Conservation (phyloP, 345 rosid genomes). For the Mercurialis annua region DNA sequence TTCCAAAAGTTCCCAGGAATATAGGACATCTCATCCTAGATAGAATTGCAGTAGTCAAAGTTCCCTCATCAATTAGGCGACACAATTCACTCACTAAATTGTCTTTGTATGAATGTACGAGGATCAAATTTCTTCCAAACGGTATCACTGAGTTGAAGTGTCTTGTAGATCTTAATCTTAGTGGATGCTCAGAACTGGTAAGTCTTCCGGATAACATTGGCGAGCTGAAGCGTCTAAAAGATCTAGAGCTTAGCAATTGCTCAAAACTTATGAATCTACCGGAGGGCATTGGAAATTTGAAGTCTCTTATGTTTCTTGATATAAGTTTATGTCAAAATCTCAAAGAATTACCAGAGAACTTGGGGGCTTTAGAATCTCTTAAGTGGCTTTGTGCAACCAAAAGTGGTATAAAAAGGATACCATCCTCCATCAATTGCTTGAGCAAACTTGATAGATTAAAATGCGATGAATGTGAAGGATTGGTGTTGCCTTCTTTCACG, state of each 20-base stretch:
- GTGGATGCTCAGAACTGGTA: slow-evolving; percentile 26
- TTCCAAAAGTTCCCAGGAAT: not conserved
- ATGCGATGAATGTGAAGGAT: not conserved
- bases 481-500: not conserved
- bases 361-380: not conserved
- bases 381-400: not conserved
- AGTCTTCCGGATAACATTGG: slow-evolving; percentile 29
- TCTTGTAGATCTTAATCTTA: slow-evolving; percentile 17
- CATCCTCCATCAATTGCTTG: not conserved
- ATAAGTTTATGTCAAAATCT: not conserved
- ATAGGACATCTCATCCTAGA: not conserved
- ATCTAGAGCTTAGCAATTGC: too few relatives aligned
- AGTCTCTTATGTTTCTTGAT: not conserved
- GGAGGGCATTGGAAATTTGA: too few relatives aligned
- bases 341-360: slow-evolving; percentile 3
- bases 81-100: not conserved
- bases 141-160: slow-evolving; percentile 17
- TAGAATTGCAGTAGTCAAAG: not conserved
- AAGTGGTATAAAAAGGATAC: not conserved
- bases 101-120: not conserved
- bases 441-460: not conserved
- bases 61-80: not conserved
- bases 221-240: not conserved
- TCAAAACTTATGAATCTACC: too few relatives aligned
- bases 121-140: not conserved